Evolutionary conservation across 2,329 filamentous ascomycete species (phyloP).

Genomic region (Stagonosporopsis rhizophila): DNA sequence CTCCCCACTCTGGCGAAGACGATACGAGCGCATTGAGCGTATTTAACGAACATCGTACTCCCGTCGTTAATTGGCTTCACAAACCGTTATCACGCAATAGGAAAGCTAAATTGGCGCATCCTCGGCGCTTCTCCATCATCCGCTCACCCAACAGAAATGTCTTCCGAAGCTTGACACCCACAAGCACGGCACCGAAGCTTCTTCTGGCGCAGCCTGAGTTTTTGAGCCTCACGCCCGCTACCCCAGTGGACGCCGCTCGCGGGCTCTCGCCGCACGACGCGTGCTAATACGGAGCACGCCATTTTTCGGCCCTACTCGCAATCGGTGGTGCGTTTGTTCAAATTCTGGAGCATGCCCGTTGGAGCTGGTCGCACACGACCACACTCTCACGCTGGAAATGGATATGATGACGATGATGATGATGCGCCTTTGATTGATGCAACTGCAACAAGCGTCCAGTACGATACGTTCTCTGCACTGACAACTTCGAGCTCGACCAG

Average conservation of each 20-base stretch:
- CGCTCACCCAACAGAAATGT: conserved; percentile 18
- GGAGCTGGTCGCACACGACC: conserved; percentile 3
- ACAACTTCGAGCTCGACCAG: not conserved
- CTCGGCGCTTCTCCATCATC: conserved; percentile 12
- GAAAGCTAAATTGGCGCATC: not conserved
- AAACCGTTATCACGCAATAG: conserved; percentile 5
- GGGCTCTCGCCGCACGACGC: not conserved
- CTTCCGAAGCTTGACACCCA: conserved; percentile 19
- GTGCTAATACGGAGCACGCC: conserved; percentile 14
- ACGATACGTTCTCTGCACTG: conserved; percentile 12
- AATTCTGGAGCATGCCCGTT: conserved; percentile 8
- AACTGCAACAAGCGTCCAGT: conserved; percentile 8
- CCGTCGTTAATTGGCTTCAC: not conserved
- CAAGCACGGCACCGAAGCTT: conserved; percentile 20
- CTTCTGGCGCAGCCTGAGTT: conserved; percentile 12
- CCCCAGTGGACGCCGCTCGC: conserved; percentile 4
- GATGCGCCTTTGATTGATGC: conserved; percentile 9
- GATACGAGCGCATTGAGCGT: not conserved
- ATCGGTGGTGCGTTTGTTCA: not conserved
- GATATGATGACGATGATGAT: not conserved
- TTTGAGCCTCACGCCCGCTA: conserved; percentile 13
- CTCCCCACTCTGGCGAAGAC: not conserved
- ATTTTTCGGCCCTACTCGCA: conserved; percentile 18
- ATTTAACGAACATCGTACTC: not conserved
- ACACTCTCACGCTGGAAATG: not conserved